These are phyloP conservation scores for Erysimum cheiri DNA, from an alignment of 441 rosid genomes.

Conservation along the genomic window DNA sequence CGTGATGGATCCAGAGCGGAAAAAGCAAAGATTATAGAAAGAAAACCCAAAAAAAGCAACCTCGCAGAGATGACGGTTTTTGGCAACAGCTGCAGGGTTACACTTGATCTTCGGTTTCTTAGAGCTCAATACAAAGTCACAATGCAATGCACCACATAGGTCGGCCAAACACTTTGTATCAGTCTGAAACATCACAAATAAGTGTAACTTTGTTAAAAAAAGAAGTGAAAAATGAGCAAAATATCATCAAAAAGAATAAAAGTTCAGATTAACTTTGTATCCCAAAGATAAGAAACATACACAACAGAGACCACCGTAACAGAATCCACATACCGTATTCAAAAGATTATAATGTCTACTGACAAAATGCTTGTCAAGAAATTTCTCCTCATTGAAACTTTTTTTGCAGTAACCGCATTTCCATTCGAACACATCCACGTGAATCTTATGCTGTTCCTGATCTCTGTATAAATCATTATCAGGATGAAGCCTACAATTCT, in stretches of 20 bases:
- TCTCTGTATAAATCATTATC: slow-evolving; percentile 83
- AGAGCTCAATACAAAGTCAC: slow-evolving; percentile 73
- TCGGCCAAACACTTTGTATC: slow-evolving; percentile 88
- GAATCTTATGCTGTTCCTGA: slow-evolving; percentile 90
- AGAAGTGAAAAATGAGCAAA: background rate
- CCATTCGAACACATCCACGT: slow-evolving; percentile 82
- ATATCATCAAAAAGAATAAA: background rate
- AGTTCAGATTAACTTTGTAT: background rate
- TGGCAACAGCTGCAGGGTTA: slow-evolving; percentile 87
- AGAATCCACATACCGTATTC: slow-evolving; percentile 69
- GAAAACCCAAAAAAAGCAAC: too few relatives aligned
- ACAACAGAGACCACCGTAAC: slow-evolving; percentile 33
- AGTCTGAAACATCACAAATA: slow-evolving; percentile 57
- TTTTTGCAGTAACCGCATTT: slow-evolving; percentile 94
- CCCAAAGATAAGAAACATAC: slow-evolving; percentile 1
- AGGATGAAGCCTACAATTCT: slow-evolving; percentile 82
- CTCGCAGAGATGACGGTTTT: slow-evolving; percentile 94
- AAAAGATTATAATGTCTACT: slow-evolving; percentile 80
- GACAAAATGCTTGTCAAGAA: slow-evolving; percentile 86
- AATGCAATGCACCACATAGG: slow-evolving; percentile 94
- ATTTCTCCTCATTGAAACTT: slow-evolving; percentile 84
- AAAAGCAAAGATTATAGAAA: slow-evolving; percentile 15
- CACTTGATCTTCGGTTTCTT: slow-evolving; percentile 74
- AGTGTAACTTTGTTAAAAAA: background rate
- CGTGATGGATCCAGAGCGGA: slow-evolving; percentile 24